Base-by-base conservation (phyloP, 352 stramenopile genomes). In the Phytopythium boreale region DNA sequence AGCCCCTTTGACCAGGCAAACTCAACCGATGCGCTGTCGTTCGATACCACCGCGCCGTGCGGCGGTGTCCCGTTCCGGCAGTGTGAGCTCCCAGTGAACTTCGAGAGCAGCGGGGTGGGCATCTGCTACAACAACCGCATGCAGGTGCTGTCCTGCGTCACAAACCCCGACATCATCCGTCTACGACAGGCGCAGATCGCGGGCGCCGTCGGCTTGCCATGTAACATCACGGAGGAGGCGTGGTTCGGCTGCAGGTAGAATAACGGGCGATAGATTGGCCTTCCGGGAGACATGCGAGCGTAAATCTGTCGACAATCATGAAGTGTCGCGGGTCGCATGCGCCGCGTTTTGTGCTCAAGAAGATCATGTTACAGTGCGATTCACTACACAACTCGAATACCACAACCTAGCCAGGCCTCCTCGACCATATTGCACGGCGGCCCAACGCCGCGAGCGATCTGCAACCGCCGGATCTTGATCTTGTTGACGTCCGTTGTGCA, bases 371-470 rank as follows among this genome's bases (percentile, higher is more conserved):
- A 39, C 34, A 15, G 5, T 39, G 10, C 1, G 34, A 39, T 39
- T 49, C 41, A 11, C 5, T 24, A 49, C 2, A 19, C 2, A 12
- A 22, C 2, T 49, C 41, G 19, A 19, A 49, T 47, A 17, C 24
- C 55, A 61, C 60, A 81, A 0, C 74, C 63, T 6, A 79, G 60
- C 74, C 71, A 77, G 0, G 51, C 46, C 52, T 82, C 74, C n/a
- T 65, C 64, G 1, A 50, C 26, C 2, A 47, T 60, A 44, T 77
- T 55, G 47, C 71, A 76, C 1, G 52, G 44, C 19, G 9, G 15
- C 0, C 69, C 66, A 34, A 71, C 68, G 0, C 17, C 27, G 7
- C 71, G 58, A 27, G 67, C 56, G 43, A 78, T 75, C 36, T 78
- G 68, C 19, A 64, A 56, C 7, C 49, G 59, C 6, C 75, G 70